phyloP scores from a whole-genome alignment of 441 rosid species.

The Syzygium malaccense region DNA sequence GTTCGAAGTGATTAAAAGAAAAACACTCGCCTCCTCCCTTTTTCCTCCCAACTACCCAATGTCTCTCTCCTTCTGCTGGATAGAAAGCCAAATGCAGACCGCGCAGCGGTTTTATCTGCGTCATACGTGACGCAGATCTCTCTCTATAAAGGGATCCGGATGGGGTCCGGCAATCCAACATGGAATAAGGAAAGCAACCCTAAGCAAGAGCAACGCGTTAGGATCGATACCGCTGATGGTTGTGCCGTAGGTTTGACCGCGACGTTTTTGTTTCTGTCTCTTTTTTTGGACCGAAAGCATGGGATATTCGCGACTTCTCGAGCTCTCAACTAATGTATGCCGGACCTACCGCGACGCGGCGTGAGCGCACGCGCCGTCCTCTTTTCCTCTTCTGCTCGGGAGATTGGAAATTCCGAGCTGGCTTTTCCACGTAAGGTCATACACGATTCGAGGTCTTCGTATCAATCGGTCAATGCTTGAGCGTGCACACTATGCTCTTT shows the following conservation, averaged over 20 bases:
- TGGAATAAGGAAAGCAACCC: not conserved
- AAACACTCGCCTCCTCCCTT: not conserved
- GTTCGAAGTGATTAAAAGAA: not conserved
- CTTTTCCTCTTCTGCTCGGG: no score
- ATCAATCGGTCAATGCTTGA: not conserved
- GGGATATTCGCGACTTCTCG: no score
- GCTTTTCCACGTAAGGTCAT: no score
- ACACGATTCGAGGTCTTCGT: no score
- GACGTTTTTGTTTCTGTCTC: not conserved
- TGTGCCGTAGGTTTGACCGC: not conserved
- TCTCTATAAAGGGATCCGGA: rapidly evolving
- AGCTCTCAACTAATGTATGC: not conserved
- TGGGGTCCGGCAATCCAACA: not conserved
- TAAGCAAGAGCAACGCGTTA: not conserved
- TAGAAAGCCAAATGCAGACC: not conserved
- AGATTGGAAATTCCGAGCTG: no score
- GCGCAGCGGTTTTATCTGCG: not conserved
- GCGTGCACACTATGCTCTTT: not conserved
- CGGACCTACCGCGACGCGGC: no score
- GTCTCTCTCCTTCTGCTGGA: not conserved
- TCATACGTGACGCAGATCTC: not conserved
- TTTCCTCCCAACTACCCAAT: not conserved
- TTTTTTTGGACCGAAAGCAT: no score
- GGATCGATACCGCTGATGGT: not conserved
- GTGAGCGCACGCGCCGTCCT: no score